These are phyloP conservation scores for Hibiscus mutabilis DNA, from an alignment of 345 rosid genomes.

Conservation along the genomic window DNA sequence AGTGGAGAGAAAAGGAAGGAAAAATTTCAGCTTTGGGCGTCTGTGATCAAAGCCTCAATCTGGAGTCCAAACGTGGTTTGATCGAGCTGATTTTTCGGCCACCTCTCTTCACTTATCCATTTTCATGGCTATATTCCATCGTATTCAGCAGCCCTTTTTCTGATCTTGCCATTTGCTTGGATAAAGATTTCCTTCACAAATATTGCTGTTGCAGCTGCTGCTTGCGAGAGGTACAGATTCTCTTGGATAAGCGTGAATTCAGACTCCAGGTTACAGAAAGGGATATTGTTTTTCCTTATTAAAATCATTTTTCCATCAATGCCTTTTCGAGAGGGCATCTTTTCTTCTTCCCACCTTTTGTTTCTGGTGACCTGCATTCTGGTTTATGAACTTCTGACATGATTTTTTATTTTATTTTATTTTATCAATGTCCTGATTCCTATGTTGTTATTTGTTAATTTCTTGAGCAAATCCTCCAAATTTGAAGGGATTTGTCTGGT, in stretches of 20 bases:
- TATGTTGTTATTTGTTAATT: neutral
- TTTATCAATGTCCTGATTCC: neutral
- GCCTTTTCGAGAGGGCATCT: neutral
- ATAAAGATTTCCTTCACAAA: neutral
- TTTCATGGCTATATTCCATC: neutral
- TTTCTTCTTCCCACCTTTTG: neutral
- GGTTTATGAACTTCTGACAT: neutral
- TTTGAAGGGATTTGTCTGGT: neutral
- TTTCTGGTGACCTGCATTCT: neutral
- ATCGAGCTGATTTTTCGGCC: too few species aligned
- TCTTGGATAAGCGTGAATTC: neutral
- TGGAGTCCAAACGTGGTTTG: too few species aligned
- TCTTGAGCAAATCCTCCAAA: neutral
- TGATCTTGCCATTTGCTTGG: slow-evolving; percentile 4
- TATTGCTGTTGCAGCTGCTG: neutral
- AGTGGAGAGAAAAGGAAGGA: too few species aligned
- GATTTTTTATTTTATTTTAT: neutral
- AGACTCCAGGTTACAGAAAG: neutral
- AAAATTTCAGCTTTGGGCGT: too few species aligned
- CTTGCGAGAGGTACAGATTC: neutral
- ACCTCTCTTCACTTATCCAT: neutral
- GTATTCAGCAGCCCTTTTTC: neutral
- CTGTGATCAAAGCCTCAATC: too few species aligned
- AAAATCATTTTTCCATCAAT: neutral
- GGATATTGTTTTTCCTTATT: neutral